These are phyloP conservation scores for Hypomontagnella submonticulosa DNA, from an alignment of 495 filamentous ascomycete genomes.

Conservation along the genomic window DNA sequence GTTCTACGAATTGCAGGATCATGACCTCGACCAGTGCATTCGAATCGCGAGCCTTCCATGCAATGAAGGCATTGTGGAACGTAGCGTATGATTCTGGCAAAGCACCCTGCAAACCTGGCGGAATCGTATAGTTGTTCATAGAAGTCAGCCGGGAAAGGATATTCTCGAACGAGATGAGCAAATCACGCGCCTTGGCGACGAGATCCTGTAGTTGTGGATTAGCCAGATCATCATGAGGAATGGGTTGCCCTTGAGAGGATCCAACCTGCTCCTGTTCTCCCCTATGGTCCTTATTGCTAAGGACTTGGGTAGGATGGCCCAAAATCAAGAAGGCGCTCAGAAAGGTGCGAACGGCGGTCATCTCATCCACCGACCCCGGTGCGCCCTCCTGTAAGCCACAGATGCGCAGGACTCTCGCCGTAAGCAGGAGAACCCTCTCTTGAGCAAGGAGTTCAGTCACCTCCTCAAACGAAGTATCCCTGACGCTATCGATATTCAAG, in stretches of 20 bases:
- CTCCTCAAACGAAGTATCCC: conserved; percentile 82
- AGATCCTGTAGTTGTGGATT: conserved; percentile 77
- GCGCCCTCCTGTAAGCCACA: conserved; percentile 80
- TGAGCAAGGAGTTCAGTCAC: conserved; percentile 81
- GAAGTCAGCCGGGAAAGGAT: conserved; percentile 68
- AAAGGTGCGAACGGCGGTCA: conserved; percentile 87
- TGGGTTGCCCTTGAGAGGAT: conserved; percentile 55
- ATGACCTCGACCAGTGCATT: conserved; percentile 91
- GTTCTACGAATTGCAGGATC: conserved; percentile 93
- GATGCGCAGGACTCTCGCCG: conserved; percentile 77
- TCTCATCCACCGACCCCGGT: conserved; percentile 73
- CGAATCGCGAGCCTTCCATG: conserved; percentile 95
- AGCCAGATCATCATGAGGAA: conserved; percentile 62
- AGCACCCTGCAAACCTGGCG: conserved; percentile 68
- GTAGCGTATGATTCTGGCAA: conserved; percentile 78
- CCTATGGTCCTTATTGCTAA: conserved; percentile 83
- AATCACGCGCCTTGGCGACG: conserved; percentile 85
- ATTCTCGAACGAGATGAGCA: conserved; percentile 84
- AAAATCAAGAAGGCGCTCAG: conserved; percentile 92
- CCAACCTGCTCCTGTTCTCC: conserved; percentile 76
- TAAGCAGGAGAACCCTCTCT: conserved; percentile 74
- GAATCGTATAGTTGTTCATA: conserved; percentile 65
- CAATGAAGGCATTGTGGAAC: conserved; percentile 91
- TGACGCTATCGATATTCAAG: conserved; percentile 77
- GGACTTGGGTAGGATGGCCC: conserved; percentile 88